Conservation (phyloP, 2,329 filamentous ascomycete genomes). For the Geoglossum cookeanum region DNA sequence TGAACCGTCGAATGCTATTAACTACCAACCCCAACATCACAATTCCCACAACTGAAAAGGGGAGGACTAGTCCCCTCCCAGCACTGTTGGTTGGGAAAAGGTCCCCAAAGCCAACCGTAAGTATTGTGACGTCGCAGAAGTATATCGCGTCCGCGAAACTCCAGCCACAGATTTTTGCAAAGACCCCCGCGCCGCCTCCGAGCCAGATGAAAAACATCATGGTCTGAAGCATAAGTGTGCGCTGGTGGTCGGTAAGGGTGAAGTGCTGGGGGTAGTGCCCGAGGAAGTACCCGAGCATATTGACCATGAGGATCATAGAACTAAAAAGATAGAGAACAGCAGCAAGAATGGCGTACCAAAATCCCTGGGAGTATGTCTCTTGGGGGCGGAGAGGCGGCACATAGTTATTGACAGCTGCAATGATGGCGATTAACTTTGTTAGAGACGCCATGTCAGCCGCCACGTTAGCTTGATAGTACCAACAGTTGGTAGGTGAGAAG, state of each 20-base stretch:
- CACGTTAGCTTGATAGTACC: neutral
- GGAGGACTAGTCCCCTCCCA: conserved; percentile 55
- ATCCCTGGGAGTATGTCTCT: conserved; percentile 56
- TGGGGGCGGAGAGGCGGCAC: conserved; percentile 27
- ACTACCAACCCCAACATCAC: conserved; percentile 74
- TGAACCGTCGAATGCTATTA: conserved; percentile 54
- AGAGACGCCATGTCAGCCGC: conserved; percentile 19
- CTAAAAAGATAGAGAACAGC: conserved; percentile 64
- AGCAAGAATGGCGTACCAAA: conserved; percentile 69
- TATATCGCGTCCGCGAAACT: conserved; percentile 60
- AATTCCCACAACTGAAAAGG: conserved; percentile 66
- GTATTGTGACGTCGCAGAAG: conserved; percentile 53
- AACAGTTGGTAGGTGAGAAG: neutral
- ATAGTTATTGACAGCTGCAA: conserved; percentile 45
- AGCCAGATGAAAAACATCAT: conserved; percentile 73
- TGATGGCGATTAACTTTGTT: conserved; percentile 40
- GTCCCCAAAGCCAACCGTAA: conserved; percentile 44
- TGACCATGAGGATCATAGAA: conserved; percentile 56
- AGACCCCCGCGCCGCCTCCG: conserved; percentile 56
- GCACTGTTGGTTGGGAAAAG: conserved; percentile 35
- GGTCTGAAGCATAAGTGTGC: conserved; percentile 78
- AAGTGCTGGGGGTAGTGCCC: conserved; percentile 68
- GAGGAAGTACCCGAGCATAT: conserved; percentile 57
- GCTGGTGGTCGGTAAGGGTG: conserved; percentile 55
- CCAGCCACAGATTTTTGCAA: conserved; percentile 54